Conservation (phyloP, 305 asterid species). For the Plantago lanceolata region DNA sequence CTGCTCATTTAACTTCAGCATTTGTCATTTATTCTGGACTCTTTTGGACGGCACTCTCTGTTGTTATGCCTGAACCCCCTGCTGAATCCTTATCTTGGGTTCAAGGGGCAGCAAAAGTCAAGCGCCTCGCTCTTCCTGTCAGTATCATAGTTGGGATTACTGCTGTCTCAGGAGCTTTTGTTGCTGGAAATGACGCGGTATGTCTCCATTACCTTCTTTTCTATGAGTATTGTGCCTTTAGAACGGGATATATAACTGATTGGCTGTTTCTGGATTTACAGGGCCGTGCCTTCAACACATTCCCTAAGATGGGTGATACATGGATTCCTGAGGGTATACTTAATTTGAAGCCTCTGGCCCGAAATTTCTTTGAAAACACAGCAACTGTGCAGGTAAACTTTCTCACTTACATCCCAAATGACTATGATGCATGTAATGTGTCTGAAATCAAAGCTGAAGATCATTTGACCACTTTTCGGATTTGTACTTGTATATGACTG, state of each 20-base stretch:
- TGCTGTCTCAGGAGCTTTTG: conserved; percentile 95
- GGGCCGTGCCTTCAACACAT: conserved; percentile 95
- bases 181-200: conserved; percentile 98
- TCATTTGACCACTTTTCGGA: background rate
- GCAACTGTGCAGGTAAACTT: conserved; percentile 80
- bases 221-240: conserved; percentile 4
- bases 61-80: conserved; percentile 95
- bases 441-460: background rate
- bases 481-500: background rate
- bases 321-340: conserved; percentile 88
- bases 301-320: conserved; percentile 87
- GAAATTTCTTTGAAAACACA: conserved; percentile 91
- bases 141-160: conserved; percentile 82
- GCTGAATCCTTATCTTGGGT: conserved; percentile 76
- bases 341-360: conserved; percentile 60
- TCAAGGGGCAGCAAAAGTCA: conserved; percentile 82
- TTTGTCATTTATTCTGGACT: conserved; percentile 82
- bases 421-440: conserved; percentile 12
- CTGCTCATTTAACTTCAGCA: conserved; percentile 96
- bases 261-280: conserved; percentile 29
- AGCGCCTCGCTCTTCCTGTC: conserved; percentile 71
- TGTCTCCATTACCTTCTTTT: conserved; percentile 23
- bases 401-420: conserved; percentile 16
- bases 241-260: conserved; percentile 8
- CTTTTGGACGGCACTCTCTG: conserved; percentile 90